Base-by-base conservation (phyloP, 345 rosid genomes). In the Angophora floribunda region DNA sequence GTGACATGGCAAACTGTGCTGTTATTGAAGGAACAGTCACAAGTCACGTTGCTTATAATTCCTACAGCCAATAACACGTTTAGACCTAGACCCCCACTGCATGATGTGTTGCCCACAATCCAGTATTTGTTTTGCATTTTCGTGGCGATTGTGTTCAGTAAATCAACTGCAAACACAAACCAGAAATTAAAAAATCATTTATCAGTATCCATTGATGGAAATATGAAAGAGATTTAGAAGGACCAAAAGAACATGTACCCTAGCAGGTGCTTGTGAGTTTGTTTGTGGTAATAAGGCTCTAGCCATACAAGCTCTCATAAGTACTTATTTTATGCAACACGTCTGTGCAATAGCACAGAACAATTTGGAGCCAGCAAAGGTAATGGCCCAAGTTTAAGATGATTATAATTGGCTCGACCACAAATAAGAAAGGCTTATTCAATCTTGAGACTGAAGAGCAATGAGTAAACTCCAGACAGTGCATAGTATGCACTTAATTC, bases 1-100 rank as follows among this genome's bases (percentile, higher is more conserved):
- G 93, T 95, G 88, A 96, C 95, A 78, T 89, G 99, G 87, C 96
- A 96, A 52, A 90, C 24, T 6, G 92, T 90, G 89, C 59, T 75
- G 86, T 61, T 30, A 52, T 75, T 70, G 13, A 88, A 86, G 51
- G 91, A 51, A 87, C 99, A 96, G 89, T 94, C 47, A 85, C 99
- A 97, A 14, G 90, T 44, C 63, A 97, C 93, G 50, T 51, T 88
- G 90, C 93, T 90, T 51, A 59, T 41, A 15, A 4, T 51, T 36
- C 3, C 84, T 7, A 1, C 2, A 19, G 17, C 1, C 11, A 45
- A 24, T 17, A 1, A 21, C 41, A 51, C 59, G 52, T 90, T 94
- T 95, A 95, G 93, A 50, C 88, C 89, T 59, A 7, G 2, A 36
- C 32, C 13, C 86, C 90, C 94, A 26, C 21, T 59, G 89, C 99